Base-by-base conservation (phyloP, 257 asterid species). In the Paulownia fortunei region DNA sequence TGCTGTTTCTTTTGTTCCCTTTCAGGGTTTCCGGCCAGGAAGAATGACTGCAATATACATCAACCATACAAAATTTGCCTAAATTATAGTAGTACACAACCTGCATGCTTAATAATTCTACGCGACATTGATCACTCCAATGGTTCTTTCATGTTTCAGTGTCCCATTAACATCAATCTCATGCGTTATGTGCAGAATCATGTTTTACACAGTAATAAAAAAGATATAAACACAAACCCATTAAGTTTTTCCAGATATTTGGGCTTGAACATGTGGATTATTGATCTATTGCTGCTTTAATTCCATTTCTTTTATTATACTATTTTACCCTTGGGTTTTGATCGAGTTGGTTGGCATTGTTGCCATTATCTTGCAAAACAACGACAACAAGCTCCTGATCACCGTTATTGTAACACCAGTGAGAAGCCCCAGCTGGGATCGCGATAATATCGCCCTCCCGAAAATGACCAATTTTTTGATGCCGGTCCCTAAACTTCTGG, bases 361-460 rank as follows among this genome's bases (percentile, higher is more conserved):
- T 85, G 73, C 42, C 0, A 36, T 77, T 77, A 72, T 92, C 87
- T 9, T 83, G 82, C 66, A 92, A 6, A 2, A 76, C 86, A 2
- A 88, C 87, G 1, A 81, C 23, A 2, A 90, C 81, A 34, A 90
- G 84, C 1, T 87, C 89, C 36, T 89, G 46, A 4, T 90, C 88
- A 13, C 92, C 96, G 7, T 74, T 80, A 71, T 89, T 92, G 88
- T 87, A 90, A 62, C 76, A 51, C 96, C 97, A 92, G 71, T 87
- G 94, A 64, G 92, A 86, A 4, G 90, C 80, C 2, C 92, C 97
- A 1, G 91, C 92, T 0, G 88, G 86, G 21, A 84, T 11, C 0
- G 93, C 92, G 0, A 90, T 1, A 7, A 90, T 13, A 15, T 92
- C 96, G 1, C 97, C 97, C 62, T 79, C 47, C 5, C 80, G 77